phyloP scores from a whole-genome alignment of 2,329 filamentous ascomycete species.

The Penicillium sp. region DNA sequence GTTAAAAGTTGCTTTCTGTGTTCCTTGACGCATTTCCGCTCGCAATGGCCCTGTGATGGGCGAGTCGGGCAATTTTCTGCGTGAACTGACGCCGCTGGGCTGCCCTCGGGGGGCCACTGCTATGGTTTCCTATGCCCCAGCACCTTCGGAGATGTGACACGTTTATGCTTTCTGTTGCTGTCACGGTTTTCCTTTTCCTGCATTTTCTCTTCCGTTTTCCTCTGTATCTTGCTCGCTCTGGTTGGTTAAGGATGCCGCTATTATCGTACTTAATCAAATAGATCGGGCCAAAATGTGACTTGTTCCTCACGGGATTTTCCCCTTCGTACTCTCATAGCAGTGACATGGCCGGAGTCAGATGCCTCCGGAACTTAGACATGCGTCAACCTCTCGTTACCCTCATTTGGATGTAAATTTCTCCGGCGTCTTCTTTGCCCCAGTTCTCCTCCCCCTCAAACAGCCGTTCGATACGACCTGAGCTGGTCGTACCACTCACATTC shows the following conservation, averaged over 20 bases:
- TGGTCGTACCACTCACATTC: neutral
- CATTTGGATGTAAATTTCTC: neutral
- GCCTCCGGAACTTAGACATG: neutral
- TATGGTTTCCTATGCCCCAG: constrained; percentile 40
- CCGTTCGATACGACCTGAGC: neutral
- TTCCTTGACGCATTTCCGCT: constrained; percentile 34
- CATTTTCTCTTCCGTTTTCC: constrained; percentile 28
- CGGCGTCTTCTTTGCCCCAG: neutral
- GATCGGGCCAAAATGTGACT: constrained; percentile 39
- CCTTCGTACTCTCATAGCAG: neutral
- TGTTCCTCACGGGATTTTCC: constrained; percentile 31
- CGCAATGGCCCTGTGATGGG: constrained; percentile 19
- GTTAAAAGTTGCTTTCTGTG: constrained; percentile 43
- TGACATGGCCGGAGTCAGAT: neutral
- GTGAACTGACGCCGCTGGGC: neutral
- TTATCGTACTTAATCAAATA: constrained; percentile 37
- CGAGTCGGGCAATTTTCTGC: neutral
- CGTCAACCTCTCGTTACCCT: neutral
- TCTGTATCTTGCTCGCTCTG: constrained; percentile 39
- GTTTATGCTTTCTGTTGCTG: constrained; percentile 37
- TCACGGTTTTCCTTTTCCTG: constrained; percentile 35
- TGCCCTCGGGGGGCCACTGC: constrained; percentile 15
- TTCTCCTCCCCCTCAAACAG: neutral
- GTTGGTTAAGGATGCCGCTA: constrained; percentile 38
- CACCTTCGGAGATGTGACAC: constrained; percentile 40